These are phyloP conservation scores for Trichoderma asperelloides DNA, from an alignment of 495 filamentous ascomycete genomes.

Conservation along the genomic window DNA sequence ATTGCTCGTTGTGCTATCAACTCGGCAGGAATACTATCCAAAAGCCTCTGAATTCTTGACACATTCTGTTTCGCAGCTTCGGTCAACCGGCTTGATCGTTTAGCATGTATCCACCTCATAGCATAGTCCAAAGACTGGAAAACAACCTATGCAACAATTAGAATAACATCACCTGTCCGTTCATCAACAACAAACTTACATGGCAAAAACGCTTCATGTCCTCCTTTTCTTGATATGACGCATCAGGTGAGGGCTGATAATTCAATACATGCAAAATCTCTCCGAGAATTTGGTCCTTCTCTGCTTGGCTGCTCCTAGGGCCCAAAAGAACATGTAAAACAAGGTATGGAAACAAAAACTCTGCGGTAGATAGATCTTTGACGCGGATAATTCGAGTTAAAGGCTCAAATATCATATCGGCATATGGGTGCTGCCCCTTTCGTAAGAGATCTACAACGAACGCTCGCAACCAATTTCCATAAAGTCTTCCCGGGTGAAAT, in stretches of 20 bases:
- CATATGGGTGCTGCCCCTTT: constrained; percentile 59
- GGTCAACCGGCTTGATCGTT: constrained; percentile 35
- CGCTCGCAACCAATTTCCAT: constrained; percentile 69
- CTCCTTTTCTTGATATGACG: constrained; percentile 49
- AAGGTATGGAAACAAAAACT: constrained; percentile 79
- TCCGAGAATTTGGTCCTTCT: constrained; percentile 54
- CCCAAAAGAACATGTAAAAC: constrained; percentile 67
- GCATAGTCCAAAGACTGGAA: constrained; percentile 89
- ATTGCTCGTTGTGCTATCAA: constrained; percentile 76
- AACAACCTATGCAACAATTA: constrained; percentile 51
- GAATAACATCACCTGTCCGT: neutral
- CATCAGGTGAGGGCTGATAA: constrained; percentile 44
- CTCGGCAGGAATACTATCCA: constrained; percentile 71
- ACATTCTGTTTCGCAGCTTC: constrained; percentile 26
- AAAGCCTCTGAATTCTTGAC: constrained; percentile 27
- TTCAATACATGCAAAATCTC: constrained; percentile 67
- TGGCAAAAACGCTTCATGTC: constrained; percentile 74
- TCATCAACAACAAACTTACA: constrained; percentile 39
- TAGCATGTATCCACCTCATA: constrained; percentile 79
- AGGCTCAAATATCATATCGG: constrained; percentile 65
- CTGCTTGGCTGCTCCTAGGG: constrained; percentile 49
- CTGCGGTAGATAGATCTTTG: constrained; percentile 73
- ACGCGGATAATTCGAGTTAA: constrained; percentile 70
- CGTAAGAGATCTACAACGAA: constrained; percentile 76
- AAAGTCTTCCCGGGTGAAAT: constrained; percentile 53